Percentiles rank a stretch among this genome's conserved stretches.
Evolutionary conservation across 2,329 filamentous ascomycete species (phyloP).

Genomic region (Trichoderma hamatum): DNA sequence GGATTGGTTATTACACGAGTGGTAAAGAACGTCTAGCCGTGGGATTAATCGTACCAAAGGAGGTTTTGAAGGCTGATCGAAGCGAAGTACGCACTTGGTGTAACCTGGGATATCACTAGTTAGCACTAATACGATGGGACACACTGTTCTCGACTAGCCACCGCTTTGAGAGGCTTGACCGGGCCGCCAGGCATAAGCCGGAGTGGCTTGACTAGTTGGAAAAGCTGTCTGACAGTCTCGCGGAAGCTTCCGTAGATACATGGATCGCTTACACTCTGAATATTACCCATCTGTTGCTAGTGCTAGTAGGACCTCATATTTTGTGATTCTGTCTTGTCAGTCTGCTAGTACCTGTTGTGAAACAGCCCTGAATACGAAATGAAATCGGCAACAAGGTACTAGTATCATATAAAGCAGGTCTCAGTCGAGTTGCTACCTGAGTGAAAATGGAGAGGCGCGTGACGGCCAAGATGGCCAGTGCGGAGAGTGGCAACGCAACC

Average conservation of each 20-base stretch:
- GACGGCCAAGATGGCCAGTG: not conserved
- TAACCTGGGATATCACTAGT: not conserved
- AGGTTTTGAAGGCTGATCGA: not conserved
- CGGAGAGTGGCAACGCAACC: not conserved
- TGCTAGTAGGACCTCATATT: not conserved
- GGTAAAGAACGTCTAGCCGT: not conserved
- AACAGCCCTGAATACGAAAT: not conserved
- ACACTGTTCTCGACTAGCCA: not conserved
- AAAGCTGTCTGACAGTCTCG: not conserved
- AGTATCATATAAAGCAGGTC: not conserved
- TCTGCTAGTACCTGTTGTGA: not conserved
- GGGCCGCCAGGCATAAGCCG: not conserved
- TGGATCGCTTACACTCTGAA: not conserved
- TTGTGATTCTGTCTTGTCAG: not conserved
- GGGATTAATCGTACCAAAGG: not conserved
- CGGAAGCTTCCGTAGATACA: not conserved
- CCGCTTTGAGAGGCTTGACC: not conserved
- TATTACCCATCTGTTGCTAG: not conserved
- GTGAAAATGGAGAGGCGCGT: not conserved
- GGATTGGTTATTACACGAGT: not conserved
- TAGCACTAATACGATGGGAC: not conserved
- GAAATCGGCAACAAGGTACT: not conserved
- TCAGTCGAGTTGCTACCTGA: not conserved
- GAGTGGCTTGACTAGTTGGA: not conserved
- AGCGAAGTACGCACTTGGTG: not conserved